Conservation (phyloP, 768 basidiomycete genomes). For the Nidularia sp. region DNA sequence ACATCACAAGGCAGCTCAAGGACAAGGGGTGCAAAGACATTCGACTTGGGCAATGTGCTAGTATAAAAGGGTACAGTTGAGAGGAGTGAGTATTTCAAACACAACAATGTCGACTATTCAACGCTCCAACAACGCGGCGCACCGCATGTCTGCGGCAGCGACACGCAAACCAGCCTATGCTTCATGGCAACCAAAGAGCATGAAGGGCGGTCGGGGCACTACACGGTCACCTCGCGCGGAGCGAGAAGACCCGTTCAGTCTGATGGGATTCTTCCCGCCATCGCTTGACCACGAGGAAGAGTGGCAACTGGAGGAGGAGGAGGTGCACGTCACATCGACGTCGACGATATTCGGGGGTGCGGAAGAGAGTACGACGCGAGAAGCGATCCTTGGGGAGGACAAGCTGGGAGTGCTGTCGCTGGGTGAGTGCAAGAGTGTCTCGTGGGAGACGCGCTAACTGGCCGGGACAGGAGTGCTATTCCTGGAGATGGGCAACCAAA, state of each 20-base stretch:
- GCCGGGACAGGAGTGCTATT: neutral
- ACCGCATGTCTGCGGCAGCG: too few species aligned
- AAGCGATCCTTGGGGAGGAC: constrained; percentile 38
- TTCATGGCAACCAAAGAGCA: too few species aligned
- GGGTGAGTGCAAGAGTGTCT: constrained; percentile 29
- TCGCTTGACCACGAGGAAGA: constrained; percentile 16
- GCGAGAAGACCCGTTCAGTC: constrained; percentile 42
- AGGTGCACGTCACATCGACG: constrained; percentile 8
- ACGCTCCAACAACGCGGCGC: too few species aligned
- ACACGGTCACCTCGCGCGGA: constrained; percentile 12
- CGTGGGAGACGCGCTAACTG: too few species aligned
- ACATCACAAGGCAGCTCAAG: too few species aligned
- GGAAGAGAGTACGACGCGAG: constrained; percentile 25
- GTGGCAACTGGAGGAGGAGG: constrained; percentile 33
- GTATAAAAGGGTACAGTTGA: too few species aligned
- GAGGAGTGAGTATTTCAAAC: too few species aligned
- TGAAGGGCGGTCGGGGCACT: neutral
- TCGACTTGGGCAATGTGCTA: too few species aligned
- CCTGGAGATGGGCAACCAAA: neutral
- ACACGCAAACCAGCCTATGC: too few species aligned
- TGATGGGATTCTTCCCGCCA: constrained; percentile 44
- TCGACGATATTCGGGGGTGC: constrained; percentile 13
- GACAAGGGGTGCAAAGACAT: too few species aligned
- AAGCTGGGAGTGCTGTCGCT: constrained; percentile 45
- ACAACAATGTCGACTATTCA: too few species aligned